Evolutionary conservation across 257 asterid genomes (phyloP).

Genomic region (Solanum boliviense): DNA sequence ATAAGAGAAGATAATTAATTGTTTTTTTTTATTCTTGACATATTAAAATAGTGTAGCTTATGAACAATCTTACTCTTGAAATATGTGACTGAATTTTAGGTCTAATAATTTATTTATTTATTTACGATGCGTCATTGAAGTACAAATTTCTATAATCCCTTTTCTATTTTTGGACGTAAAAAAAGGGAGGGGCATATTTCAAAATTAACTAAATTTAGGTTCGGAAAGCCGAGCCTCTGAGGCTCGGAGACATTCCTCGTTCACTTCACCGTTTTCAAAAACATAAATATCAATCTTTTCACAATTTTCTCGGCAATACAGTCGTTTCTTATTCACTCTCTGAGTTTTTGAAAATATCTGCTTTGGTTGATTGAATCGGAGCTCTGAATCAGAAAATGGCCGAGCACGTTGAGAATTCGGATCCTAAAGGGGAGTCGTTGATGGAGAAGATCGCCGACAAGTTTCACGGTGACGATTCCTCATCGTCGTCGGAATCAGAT

Average conservation of each 20-base stretch:
- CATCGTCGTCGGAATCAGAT: slow-evolving; percentile 55
- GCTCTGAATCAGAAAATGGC: slow-evolving; percentile 37
- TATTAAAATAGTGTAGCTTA: not conserved
- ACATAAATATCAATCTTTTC: slow-evolving; percentile 5
- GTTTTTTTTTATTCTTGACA: not conserved
- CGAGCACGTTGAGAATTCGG: slow-evolving; percentile 64
- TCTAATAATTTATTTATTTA: not conserved
- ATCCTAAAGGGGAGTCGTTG: slow-evolving; percentile 52
- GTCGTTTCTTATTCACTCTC: not conserved
- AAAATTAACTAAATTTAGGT: not conserved
- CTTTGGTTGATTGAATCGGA: not conserved
- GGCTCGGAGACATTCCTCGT: slow-evolving; percentile 18
- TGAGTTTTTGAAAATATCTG: not conserved
- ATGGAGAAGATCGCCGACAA: slow-evolving; percentile 51
- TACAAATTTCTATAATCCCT: not conserved
- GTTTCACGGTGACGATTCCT: slow-evolving; percentile 29
- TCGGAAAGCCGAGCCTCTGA: slow-evolving; percentile 20
- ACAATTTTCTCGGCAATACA: not conserved
- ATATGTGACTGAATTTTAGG: not conserved
- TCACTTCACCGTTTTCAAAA: not conserved
- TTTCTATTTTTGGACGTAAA: not conserved
- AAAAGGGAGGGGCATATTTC: not conserved
- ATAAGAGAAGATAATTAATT: not conserved
- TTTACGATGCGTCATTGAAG: not conserved
- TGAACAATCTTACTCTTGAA: not conserved